Percentiles rank a stretch among this genome's conserved stretches.
phyloP scores from a whole-genome alignment of 495 filamentous ascomycete genomes.

The Aspergillus wentii region DNA sequence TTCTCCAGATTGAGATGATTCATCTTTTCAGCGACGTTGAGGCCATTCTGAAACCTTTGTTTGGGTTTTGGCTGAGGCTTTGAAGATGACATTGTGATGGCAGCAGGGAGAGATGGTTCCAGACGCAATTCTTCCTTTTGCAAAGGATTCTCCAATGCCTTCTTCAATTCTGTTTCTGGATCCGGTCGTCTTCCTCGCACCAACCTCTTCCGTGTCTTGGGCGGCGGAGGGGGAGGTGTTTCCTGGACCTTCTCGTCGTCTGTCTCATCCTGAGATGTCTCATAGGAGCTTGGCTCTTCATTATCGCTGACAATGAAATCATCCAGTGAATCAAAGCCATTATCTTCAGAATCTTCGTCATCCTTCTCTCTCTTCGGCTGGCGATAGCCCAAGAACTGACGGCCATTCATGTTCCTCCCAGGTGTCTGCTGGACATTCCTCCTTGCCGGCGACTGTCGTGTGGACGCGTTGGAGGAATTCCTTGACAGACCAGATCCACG shows the following conservation, averaged over 20 bases:
- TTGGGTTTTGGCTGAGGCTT: conserved; percentile 10
- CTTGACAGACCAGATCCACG: conserved; percentile 9
- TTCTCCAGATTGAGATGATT: conserved; percentile 19
- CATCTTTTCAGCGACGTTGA: conserved; percentile 20
- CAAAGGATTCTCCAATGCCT: conserved; percentile 8
- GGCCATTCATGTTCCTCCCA: conserved; percentile 8
- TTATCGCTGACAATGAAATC: conserved; percentile 46
- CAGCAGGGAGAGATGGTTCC: conserved; percentile 16
- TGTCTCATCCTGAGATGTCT: conserved; percentile 26
- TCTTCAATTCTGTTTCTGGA: conserved; percentile 13
- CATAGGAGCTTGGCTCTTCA: conserved; percentile 37
- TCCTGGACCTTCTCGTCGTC: conserved; percentile 5
- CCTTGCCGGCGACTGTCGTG: conserved; percentile 17
- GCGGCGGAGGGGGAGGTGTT: conserved; percentile 17
- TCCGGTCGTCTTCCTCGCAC: conserved; percentile 30
- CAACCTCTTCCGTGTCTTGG: conserved; percentile 25
- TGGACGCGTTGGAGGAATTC: conserved; percentile 16
- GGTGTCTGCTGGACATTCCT: conserved; percentile 10
- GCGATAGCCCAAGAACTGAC: conserved; percentile 8
- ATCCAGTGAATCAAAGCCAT: conserved; percentile 34
- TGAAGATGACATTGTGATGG: conserved; percentile 13
- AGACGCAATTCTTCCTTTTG: conserved; percentile 12
- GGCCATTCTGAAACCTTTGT: conserved; percentile 18
- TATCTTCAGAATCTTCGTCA: conserved; percentile 17
- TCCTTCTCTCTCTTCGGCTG: conserved; percentile 14